These are phyloP conservation scores for Penicillium rolfsii DNA, from an alignment of 2,329 filamentous ascomycete species.

Conservation along the genomic window DNA sequence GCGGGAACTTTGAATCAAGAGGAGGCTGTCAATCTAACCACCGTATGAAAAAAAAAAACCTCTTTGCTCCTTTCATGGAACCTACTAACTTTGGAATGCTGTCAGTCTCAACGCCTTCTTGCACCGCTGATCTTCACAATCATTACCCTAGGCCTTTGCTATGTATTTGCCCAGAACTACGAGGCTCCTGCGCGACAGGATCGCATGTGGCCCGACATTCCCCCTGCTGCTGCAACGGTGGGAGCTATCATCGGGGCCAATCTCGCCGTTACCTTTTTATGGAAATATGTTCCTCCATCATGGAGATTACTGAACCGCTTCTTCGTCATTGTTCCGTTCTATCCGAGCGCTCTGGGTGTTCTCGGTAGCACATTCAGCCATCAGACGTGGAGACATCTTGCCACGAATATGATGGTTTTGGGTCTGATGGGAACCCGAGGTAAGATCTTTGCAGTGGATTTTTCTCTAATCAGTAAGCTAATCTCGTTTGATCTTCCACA, in stretches of 20 bases:
- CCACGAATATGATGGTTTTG: constrained; percentile 58
- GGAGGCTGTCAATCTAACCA: constrained; percentile 42
- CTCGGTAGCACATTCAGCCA: constrained; percentile 62
- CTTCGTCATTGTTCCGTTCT: constrained; percentile 57
- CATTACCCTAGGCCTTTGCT: constrained; percentile 46
- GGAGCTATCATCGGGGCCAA: constrained; percentile 56
- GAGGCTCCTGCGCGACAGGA: constrained; percentile 51
- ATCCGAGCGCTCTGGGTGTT: constrained; percentile 57
- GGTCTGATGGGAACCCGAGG: constrained; percentile 57
- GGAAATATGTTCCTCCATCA: constrained; percentile 55
- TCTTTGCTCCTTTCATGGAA: neutral
- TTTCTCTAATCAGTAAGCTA: neutral
- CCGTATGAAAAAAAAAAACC: constrained; percentile 29
- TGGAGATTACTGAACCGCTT: constrained; percentile 62
- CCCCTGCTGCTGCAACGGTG: constrained; percentile 57
- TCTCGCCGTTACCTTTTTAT: constrained; percentile 53
- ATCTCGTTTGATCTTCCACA: neutral
- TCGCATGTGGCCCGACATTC: constrained; percentile 54
- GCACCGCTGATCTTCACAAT: constrained; percentile 48
- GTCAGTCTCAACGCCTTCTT: constrained; percentile 50
- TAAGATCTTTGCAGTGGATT: constrained; percentile 22
- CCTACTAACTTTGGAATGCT: neutral
- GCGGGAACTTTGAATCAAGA: constrained; percentile 40
- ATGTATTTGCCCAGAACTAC: constrained; percentile 54
- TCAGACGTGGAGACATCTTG: constrained; percentile 56